A percentile compares a stretch with the other conserved stretches of the same genome.
Evolutionary conservation across 441 rosid genomes (phyloP).

Genomic region (Raphanus hybrid): DNA sequence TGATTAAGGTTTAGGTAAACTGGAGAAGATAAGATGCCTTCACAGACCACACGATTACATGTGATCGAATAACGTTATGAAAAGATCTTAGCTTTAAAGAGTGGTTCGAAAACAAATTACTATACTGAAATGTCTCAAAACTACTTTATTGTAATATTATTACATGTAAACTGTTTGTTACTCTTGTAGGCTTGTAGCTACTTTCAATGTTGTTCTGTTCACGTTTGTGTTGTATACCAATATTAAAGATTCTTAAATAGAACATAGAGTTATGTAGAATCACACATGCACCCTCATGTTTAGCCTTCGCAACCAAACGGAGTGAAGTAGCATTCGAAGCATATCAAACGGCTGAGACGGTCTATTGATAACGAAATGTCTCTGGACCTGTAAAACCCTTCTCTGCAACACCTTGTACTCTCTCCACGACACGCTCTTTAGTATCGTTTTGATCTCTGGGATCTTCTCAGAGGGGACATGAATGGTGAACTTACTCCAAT

Average conservation of each 20-base stretch:
- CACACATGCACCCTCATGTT: constrained; percentile 41
- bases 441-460: constrained; percentile 45
- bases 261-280: constrained; percentile 8
- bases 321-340: constrained; percentile 51
- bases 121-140: not conserved
- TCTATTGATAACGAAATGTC: constrained; percentile 50
- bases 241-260: not conserved
- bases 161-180: not conserved
- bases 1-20: not conserved
- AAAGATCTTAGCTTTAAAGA: not conserved
- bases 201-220: constrained; percentile 2
- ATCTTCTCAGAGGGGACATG: constrained; percentile 47
- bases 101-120: constrained; percentile 15
- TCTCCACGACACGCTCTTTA: constrained; percentile 35
- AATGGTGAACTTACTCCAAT: constrained; percentile 52
- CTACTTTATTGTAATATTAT: constrained; percentile 4
- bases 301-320: constrained; percentile 54
- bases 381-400: constrained; percentile 46
- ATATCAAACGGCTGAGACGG: constrained; percentile 55
- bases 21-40: not conserved
- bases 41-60: not conserved
- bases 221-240: constrained; percentile 16
- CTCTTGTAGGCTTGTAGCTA: too few relatives aligned
- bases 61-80: constrained; percentile 19
- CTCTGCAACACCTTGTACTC: constrained; percentile 44